Evolutionary conservation across 139 green algal genomes (phyloP), one percentile per base, ranked within the genome.

Genomic region (Chara braunii): DNA sequence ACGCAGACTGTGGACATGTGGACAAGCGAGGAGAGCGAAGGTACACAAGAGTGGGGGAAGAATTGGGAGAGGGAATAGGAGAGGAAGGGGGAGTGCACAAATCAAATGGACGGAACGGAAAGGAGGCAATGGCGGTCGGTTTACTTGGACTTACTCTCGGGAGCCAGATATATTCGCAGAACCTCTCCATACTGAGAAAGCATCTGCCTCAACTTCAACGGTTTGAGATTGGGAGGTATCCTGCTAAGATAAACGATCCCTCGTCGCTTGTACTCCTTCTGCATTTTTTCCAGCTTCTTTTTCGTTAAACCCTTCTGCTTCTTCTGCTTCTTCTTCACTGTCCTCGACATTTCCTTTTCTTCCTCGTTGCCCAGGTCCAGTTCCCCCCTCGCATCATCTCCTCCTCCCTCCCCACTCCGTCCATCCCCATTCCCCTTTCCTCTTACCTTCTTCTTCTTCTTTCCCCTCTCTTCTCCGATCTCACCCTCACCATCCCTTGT

Each of bases 211-310:
- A 97, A 42, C 65, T 95, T 95, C 37, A 85, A 77, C 1, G 89
- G 90, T 61, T 97, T 97, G 80, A 88, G 72, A 52, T 86, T 77
- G 9, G 84, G 85, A 9, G 83, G 84, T 26, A 90, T 76, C 18
- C 87, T 74, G 56, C 69, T 85, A 31, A 97, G 71, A 52, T 95
- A 97, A 4, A 95, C 57, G 12, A 96, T 82, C 31, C 90, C 90
- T 56, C 50, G 64, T 9, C 74, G 61, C n/a, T 78, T 60, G 32
- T 80, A 79, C 44, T 83, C 31, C 33, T 64, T 67, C 14, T 51
- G 48, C 12, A 18, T 36, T 26, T 64, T 58, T 37, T 64, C 3
- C 14, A 59, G 33, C 37, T 64, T 37, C n/a, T 22, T 22, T 55
- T 57, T 2, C n/a, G 3, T 66, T 34, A 14, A 3, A 36, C 11